Percentiles rank a stretch among this genome's conserved stretches.
phyloP scores from a whole-genome alignment of 352 stramenopile genomes.

The Blastocystis hominis region DNA sequence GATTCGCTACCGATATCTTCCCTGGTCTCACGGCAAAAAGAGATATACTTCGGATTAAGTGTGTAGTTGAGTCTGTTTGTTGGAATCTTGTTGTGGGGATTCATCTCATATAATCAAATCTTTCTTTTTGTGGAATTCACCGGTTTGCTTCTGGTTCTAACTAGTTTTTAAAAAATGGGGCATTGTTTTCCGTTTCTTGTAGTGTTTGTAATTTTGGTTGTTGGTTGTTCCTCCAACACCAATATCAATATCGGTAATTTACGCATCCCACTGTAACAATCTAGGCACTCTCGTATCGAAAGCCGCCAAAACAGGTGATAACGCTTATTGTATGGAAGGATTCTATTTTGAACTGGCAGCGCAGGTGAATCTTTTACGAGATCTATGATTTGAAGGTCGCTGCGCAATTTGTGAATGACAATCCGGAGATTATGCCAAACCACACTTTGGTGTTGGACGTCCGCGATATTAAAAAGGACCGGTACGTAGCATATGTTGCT shows the following conservation, averaged over 20 bases:
- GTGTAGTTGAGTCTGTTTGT: neutral
- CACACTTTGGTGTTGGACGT: neutral
- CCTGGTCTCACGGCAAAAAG: slow-evolving; percentile 55
- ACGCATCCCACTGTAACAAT: neutral
- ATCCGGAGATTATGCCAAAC: neutral
- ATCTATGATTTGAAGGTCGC: neutral
- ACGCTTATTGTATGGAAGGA: slow-evolving; percentile 29
- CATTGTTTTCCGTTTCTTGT: neutral
- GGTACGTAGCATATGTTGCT: neutral
- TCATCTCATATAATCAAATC: neutral
- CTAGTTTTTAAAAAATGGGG: neutral
- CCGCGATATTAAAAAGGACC: slow-evolving; percentile 8
- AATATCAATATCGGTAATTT: neutral
- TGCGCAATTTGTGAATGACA: neutral
- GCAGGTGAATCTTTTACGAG: neutral
- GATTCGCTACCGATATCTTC: slow-evolving; percentile 53
- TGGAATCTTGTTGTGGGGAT: neutral
- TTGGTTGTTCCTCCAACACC: neutral
- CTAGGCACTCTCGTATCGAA: slow-evolving; percentile 22
- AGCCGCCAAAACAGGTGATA: neutral
- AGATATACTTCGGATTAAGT: slow-evolving; percentile 32
- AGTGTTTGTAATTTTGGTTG: neutral
- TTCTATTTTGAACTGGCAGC: slow-evolving; percentile 33
- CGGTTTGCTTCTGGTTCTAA: neutral
- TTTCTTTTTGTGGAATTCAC: neutral